Base-by-base conservation (phyloP, 495 filamentous ascomycete species). In the Daldinia caldariorum region DNA sequence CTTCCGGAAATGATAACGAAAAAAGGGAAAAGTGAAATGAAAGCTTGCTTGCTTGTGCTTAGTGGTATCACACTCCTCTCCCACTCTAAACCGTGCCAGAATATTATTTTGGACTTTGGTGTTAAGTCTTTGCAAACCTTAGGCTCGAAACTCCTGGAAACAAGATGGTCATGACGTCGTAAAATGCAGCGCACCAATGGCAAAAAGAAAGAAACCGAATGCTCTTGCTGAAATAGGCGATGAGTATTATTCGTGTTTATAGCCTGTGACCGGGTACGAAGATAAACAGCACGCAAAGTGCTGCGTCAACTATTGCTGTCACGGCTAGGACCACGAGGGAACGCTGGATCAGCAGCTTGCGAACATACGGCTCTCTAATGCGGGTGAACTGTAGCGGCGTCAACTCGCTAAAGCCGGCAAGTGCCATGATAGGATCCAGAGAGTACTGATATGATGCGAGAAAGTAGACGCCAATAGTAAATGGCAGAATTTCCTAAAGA, bases 371-470 rank as follows among this genome's bases (percentile, higher is more conserved):
- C 76, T 99, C 95, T 49, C 89, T 87, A 58, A 99, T 91, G 3
- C 88, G 87, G 13, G 89, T 88, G 84, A 94, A 97, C 72, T 88
- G 89, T 86, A 97, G 91, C 54, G 97, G 93, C 0, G 93, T 97
- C 80, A 97, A 97, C 80, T 99, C 95, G 81, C 93, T 97, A 74
- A 88, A 89, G 34, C 94, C 94, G 18, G 91, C 69, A n/a, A 98
- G 85, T 3, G 92, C 95, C 79, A 97, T 89, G 69, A 96, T 82
- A 0, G 96, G 96, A 75, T 99, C 95, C 39, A 99, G 86, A 58
- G 90, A 90, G 81, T 98, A 99, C 79, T 98, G 94, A 72, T 98
- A 94, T 4, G 92, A 92, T 62, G 90, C 86, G 31, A 98, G 88
- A 73, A 88, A 89, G 78, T 99, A 98, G 14, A 96, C 86, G 8